Base-by-base conservation (phyloP, 2,329 filamentous ascomycete genomes). In the Alternaria panax region DNA sequence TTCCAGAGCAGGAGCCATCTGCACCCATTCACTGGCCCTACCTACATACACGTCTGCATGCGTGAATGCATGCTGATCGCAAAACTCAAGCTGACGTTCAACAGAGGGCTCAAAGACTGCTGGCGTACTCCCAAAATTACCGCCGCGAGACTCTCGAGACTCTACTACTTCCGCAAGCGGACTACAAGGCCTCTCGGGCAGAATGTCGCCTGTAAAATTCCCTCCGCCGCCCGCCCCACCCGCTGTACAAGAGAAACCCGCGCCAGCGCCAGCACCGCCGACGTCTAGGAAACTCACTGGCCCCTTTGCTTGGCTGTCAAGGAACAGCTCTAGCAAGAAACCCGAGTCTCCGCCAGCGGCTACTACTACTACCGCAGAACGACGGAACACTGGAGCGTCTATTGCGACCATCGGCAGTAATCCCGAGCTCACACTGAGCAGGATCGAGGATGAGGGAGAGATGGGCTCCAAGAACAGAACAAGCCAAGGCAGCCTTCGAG, bases 331-430 rank as follows among this genome's bases (percentile, higher is more conserved):
- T 91, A n/a, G 83, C 84, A 34, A 86, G 84, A 74, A 86, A 52
- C 76, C 82, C 41, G 84, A 86, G 51, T 85, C 88, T 12, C 84
- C 86, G 6, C 85, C 90, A 14, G 72, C 84, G 60, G 80, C 85
- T 18, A 73, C 84, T 60, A 80, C 85, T 30, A 71, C 85, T 61
- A 71, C 85, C 61, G 64, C 75, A 25, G 75, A 79, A 40, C 81
- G 90, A 68, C 85, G 92, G 74, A 92, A 94, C 72, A 96, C 92
- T 1, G 88, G 87, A 51, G 92, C 92, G 68, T 96, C 92, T 0
- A 84, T 93, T 51, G 88, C 90, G 20, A 96, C 92, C 0, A 73
- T 93, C 48, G 87, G 86, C 34, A 96, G 92, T 77, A 94, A 93
- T 68, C 87, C 91, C 3, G 92, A 96, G 73, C 87, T 92, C 81